Evolutionary conservation across 208 protist genomes (phyloP).

Genomic region (Trypanosoma conorhini): DNA sequence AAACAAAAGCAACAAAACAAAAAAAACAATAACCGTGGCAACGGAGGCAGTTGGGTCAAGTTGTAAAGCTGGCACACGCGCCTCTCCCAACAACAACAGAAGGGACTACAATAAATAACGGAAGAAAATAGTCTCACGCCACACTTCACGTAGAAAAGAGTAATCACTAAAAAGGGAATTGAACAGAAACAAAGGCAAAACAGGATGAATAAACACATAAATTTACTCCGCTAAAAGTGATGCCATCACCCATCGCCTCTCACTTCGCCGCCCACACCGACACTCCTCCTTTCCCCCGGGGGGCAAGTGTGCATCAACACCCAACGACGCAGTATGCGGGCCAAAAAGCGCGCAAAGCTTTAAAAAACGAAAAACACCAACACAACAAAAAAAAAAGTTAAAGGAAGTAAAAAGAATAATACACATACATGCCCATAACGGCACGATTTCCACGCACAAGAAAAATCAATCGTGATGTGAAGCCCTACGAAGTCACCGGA

Average conservation of each 20-base stretch:
- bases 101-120: not conserved
- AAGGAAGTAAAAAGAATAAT: too few species aligned
- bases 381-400: not conserved
- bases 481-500: not conserved
- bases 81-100: conserved; percentile 6
- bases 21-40: conserved; percentile 15
- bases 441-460: too few species aligned
- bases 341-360: not conserved
- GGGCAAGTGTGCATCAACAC: too few species aligned
- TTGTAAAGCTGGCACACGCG: not conserved
- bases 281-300: too few species aligned
- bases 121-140: not conserved
- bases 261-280: too few species aligned
- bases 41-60: not conserved
- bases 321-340: not conserved
- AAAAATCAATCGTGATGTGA: not conserved
- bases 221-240: too few species aligned
- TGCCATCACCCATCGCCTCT: too few species aligned
- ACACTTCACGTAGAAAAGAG: not conserved
- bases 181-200: too few species aligned
- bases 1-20: not conserved
- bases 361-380: not conserved
- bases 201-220: too few species aligned
- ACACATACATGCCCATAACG: too few species aligned
- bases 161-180: not conserved